These are phyloP conservation scores for Trametes villosa DNA, from an alignment of 768 basidiomycete genomes.

Conservation along the genomic window DNA sequence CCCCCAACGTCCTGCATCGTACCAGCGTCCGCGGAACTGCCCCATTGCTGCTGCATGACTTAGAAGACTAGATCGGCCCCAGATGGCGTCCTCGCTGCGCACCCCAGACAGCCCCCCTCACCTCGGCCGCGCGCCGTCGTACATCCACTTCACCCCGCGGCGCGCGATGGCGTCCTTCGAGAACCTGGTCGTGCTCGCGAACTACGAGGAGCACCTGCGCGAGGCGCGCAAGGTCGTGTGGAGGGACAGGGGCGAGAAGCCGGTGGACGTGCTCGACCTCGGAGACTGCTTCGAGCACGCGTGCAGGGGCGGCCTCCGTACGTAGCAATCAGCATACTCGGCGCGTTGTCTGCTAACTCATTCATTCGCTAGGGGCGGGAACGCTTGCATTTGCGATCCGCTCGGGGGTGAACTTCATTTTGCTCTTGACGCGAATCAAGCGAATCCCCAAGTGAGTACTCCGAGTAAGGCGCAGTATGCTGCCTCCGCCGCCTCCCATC, in stretches of 20 bases:
- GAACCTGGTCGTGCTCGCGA: conserved; percentile 82
- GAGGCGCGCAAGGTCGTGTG: conserved; percentile 82
- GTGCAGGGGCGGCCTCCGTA: conserved; percentile 69
- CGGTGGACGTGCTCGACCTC: conserved; percentile 64
- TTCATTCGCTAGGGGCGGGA: conserved; percentile 64
- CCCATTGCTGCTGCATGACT: conserved; percentile 9
- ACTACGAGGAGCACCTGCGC: conserved; percentile 75
- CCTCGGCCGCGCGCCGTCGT: conserved; percentile 36
- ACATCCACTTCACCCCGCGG: conserved; percentile 56
- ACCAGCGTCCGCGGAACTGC: neutral
- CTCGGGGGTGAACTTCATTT: conserved; percentile 79
- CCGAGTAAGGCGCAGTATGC: neutral
- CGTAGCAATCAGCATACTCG: conserved; percentile 36
- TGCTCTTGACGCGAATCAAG: conserved; percentile 76
- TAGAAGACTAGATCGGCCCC: no score
- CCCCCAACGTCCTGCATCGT: neutral
- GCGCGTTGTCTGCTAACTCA: neutral
- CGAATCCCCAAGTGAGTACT: conserved; percentile 62
- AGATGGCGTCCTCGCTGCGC: conserved; percentile 22
- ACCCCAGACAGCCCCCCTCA: conserved; percentile 22
- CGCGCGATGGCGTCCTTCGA: conserved; percentile 78
- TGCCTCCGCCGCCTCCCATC: no score
- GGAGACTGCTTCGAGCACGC: conserved; percentile 76
- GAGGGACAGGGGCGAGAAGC: conserved; percentile 79
- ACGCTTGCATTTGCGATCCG: conserved; percentile 81